phyloP scores from a whole-genome alignment of 1,284 basidiomycete species.

The Rugosomyces carneus region DNA sequence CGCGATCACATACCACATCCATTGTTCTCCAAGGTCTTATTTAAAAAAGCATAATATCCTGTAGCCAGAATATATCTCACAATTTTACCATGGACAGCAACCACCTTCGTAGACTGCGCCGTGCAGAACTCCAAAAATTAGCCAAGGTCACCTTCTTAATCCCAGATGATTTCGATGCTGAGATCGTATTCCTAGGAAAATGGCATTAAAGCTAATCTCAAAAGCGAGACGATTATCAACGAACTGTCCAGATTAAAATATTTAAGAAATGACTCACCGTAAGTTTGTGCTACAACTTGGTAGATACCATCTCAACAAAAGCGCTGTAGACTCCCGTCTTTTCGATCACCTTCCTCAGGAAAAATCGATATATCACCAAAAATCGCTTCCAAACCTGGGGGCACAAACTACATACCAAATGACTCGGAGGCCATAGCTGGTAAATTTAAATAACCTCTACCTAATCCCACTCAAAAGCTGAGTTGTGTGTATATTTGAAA shows the following conservation, averaged over 20 bases:
- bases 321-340: not conserved
- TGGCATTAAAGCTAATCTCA: constrained; percentile 17
- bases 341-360: not conserved
- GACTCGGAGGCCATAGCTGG: not conserved
- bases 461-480: not conserved
- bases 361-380: not conserved
- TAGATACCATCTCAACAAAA: not conserved
- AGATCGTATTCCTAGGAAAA: constrained; percentile 9
- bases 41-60: not conserved
- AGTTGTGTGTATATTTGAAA: not conserved
- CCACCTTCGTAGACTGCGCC: constrained; percentile 6
- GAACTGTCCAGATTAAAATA: constrained; percentile 2
- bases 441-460: not conserved
- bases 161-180: not conserved
- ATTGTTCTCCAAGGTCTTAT: not conserved
- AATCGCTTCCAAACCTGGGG: not conserved
- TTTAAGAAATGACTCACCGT: not conserved
- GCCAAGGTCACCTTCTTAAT: constrained; percentile 11
- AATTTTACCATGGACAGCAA: constrained; percentile 1
- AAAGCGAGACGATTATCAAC: constrained; percentile 14
- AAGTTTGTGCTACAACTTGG: not conserved
- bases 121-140: constrained; percentile 14
- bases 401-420: not conserved
- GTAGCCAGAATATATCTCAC: not conserved
- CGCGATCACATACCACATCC: too few relatives aligned